These are phyloP conservation scores for Talaromyces verruculosus DNA, from an alignment of 2,329 filamentous ascomycete genomes.

Conservation along the genomic window DNA sequence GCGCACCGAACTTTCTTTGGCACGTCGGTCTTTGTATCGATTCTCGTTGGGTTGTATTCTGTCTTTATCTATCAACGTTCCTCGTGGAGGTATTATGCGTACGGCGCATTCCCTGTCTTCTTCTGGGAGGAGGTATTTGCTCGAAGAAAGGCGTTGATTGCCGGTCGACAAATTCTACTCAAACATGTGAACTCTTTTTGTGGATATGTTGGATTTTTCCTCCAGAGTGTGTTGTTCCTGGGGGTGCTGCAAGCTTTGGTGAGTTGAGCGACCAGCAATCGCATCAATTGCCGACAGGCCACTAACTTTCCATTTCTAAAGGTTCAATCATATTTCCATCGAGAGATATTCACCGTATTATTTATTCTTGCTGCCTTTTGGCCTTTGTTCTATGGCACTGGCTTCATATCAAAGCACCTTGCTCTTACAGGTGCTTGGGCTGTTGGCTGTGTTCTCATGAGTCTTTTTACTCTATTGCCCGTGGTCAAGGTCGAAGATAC, in stretches of 20 bases:
- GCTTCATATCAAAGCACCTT: constrained; percentile 68
- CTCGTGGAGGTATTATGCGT: constrained; percentile 81
- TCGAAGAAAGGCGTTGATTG: constrained; percentile 65
- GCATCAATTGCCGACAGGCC: constrained; percentile 12
- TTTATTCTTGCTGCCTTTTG: constrained; percentile 76
- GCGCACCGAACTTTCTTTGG: constrained; percentile 63
- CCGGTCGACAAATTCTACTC: constrained; percentile 69
- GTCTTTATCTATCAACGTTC: constrained; percentile 78
- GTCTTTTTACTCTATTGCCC: constrained; percentile 82
- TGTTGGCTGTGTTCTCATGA: constrained; percentile 77
- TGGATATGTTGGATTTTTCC: constrained; percentile 57
- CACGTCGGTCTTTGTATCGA: constrained; percentile 68
- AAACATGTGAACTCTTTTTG: constrained; percentile 63
- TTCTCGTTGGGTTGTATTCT: constrained; percentile 73
- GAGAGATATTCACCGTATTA: constrained; percentile 79
- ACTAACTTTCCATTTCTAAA: constrained; percentile 35
- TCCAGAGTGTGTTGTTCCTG: constrained; percentile 69
- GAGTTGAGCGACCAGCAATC: constrained; percentile 42
- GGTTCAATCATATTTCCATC: constrained; percentile 89
- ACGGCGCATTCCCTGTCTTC: constrained; percentile 85
- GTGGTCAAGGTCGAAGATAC: constrained; percentile 82
- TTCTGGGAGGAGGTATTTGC: constrained; percentile 98
- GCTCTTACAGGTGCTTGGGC: constrained; percentile 70
- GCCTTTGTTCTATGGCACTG: constrained; percentile 71
- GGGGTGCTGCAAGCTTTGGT: constrained; percentile 76